phyloP scores from a whole-genome alignment of 2,329 filamentous ascomycete species.

The Neopestalotiopsis clavispora region DNA sequence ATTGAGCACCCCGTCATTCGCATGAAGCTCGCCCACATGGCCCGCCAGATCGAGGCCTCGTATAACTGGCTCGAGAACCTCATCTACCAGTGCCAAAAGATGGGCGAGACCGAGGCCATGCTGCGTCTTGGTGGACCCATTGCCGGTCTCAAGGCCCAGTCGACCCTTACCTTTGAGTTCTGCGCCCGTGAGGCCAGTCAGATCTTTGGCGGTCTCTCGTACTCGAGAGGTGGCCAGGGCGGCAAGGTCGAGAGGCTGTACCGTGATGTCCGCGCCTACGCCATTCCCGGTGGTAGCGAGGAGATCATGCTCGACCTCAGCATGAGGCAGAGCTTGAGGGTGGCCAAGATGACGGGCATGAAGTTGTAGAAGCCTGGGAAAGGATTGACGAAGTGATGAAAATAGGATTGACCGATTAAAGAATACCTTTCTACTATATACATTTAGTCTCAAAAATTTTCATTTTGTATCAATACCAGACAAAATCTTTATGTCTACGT shows the following conservation, averaged over 20 bases:
- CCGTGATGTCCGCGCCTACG: conserved; percentile 93
- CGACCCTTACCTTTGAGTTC: conserved; percentile 95
- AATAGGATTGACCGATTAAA: not conserved
- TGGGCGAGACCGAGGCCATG: conserved; percentile 96
- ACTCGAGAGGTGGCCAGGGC: conserved; percentile 91
- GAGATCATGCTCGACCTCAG: conserved; percentile 99
- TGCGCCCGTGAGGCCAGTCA: conserved; percentile 95
- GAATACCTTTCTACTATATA: not conserved
- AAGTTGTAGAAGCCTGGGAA: conserved; percentile 69
- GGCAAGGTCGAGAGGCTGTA: conserved; percentile 95
- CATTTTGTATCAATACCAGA: not conserved
- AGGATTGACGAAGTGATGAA: not conserved
- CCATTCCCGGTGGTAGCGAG: conserved; percentile 92
- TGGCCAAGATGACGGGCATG: conserved; percentile 92
- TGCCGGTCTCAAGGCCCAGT: conserved; percentile 90
- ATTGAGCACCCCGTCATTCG: conserved; percentile 97
- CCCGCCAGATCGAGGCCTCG: conserved; percentile 94
- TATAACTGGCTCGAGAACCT: conserved; percentile 97
- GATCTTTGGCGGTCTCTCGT: conserved; percentile 94
- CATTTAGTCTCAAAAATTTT: not conserved
- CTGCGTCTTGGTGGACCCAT: conserved; percentile 93
- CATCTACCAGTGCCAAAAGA: conserved; percentile 89
- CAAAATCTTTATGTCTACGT: not conserved
- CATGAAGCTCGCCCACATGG: conserved; percentile 98
- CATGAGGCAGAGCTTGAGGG: conserved; percentile 87